Evolutionary conservation across 2,329 filamentous ascomycete species (phyloP), one percentile per base, ranked within the genome.

Genomic region (Beauveria bassiana): DNA sequence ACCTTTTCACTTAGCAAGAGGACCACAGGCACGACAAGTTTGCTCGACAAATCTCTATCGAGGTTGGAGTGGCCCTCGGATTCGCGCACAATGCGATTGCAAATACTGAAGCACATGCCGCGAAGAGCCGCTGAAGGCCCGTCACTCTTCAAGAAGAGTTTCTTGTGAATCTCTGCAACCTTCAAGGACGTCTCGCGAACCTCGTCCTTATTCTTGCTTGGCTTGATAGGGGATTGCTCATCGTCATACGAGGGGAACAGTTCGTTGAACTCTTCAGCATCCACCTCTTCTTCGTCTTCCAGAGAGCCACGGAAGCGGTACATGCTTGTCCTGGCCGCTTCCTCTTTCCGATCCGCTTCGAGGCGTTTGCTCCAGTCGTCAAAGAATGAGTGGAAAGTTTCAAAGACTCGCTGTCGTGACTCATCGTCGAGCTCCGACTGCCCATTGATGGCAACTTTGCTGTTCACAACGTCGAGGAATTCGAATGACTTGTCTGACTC

Each of bases 231-330:
- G 60, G 59, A 69, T 66, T 78, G 72, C 1, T 81, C 80, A 1
- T 82, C 80, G 16, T 90, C 86, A 65, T 86, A 96, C 5, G 83
- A 84, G 1, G 93, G 93, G 76, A 98, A 98, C 7, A 98, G 77
- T 65, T 89, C 83, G 22, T 87, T 81, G 65, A 96, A 87, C 65
- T 95, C 90, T 61, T 88, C 83, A 64, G 88, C 83, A 58, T 91
- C 85, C 10, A 84, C 78, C 67, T 89, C 87, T 61, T 96, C 89
- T 65, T 90, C 86, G 53, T 93, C 87, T 64, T 93, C 89, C 45
- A 84, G 77, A 45, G 86, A 87, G 38, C 93, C 93, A 65, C 86
- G 85, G 75, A 95, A 97, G 22, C 86, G 87, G 73, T 96, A 99
- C 45, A 96, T 74, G 64, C 89, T 92, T 5, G 84, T 85, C 64